These are phyloP conservation scores for Boletellus sp. DNA, from an alignment of 768 basidiomycete species.

Conservation along the genomic window DNA sequence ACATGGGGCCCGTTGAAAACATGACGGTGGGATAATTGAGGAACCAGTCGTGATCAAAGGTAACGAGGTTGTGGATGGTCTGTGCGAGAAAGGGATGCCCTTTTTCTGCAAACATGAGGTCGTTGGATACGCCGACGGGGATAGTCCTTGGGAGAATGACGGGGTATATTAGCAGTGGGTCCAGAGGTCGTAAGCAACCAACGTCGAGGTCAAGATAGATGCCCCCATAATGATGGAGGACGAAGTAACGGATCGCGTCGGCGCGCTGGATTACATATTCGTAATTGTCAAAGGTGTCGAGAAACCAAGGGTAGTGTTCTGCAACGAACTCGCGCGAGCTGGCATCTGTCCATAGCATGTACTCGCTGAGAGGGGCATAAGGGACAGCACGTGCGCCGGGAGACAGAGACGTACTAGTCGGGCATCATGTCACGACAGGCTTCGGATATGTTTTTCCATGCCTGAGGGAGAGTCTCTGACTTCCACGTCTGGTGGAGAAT, in stretches of 20 bases:
- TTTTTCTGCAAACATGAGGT: conserved; percentile 89
- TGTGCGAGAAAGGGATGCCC: conserved; percentile 87
- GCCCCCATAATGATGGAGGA: conserved; percentile 93
- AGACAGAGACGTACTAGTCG: conserved; percentile 74
- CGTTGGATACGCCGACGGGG: conserved; percentile 96
- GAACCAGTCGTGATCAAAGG: conserved; percentile 91
- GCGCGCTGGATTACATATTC: conserved; percentile 91
- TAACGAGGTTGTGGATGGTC: conserved; percentile 86
- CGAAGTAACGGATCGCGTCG: conserved; percentile 96
- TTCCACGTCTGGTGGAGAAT: conserved; percentile 99
- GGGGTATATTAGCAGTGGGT: conserved; percentile 80
- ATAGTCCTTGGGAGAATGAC: conserved; percentile 94
- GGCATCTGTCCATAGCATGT: conserved; percentile 97
- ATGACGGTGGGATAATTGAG: conserved; percentile 99
- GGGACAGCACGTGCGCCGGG: conserved; percentile 9
- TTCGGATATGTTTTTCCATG: conserved; percentile 79
- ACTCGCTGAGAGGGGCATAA: conserved; percentile 57
- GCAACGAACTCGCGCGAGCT: conserved; percentile 87
- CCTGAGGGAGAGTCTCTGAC: conserved; percentile 74
- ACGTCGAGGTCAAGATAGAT: conserved; percentile 97
- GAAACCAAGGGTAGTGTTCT: conserved; percentile 84
- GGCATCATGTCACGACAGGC: conserved; percentile 89
- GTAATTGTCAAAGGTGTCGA: conserved; percentile 91
- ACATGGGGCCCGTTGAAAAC: conserved; percentile 99
- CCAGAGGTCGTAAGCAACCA: conserved; percentile 82